Conservation (phyloP, 164 flowering plant genomes). For the Magnolia sinica region DNA sequence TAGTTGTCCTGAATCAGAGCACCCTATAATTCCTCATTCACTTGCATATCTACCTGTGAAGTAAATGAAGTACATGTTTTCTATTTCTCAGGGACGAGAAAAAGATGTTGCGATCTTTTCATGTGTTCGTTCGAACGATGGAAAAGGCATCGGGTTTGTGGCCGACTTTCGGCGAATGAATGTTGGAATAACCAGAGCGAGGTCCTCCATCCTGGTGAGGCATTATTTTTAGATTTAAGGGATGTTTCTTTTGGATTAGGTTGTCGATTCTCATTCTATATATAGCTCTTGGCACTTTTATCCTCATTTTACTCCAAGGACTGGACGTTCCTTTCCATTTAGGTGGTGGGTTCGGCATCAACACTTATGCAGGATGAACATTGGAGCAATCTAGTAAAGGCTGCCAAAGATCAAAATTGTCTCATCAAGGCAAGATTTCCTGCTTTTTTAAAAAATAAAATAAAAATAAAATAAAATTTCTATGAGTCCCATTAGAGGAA, state of each 20-base stretch:
- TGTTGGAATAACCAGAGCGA: conserved; percentile 95
- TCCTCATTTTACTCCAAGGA: background rate
- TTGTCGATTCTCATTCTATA: background rate
- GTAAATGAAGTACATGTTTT: background rate
- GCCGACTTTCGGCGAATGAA: conserved; percentile 85
- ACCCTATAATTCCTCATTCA: too few relatives aligned
- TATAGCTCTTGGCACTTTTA: too few relatives aligned
- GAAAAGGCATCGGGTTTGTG: conserved; percentile 75
- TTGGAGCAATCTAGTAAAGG: conserved; percentile 68
- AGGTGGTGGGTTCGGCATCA: conserved; percentile 89
- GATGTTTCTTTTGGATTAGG: background rate
- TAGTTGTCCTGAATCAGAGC: too few relatives aligned
- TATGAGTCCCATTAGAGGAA: too few relatives aligned
- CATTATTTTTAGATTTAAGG: background rate
- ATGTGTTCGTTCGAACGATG: conserved; percentile 78
- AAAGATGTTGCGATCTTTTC: conserved; percentile 93
- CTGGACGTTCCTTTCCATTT: background rate
- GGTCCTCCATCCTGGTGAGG: conserved; percentile 76
- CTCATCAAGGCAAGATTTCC: conserved; percentile 46
- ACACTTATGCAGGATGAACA: conserved; percentile 65
- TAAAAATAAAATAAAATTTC: too few relatives aligned
- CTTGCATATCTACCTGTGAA: background rate
- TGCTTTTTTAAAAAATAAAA: too few relatives aligned
- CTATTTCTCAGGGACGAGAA: conserved; percentile 70
- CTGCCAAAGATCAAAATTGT: conserved; percentile 55